Percentiles rank a stretch among this genome's conserved stretches.
phyloP scores from a whole-genome alignment of 2,329 filamentous ascomycete species.

The Alternaria solani region DNA sequence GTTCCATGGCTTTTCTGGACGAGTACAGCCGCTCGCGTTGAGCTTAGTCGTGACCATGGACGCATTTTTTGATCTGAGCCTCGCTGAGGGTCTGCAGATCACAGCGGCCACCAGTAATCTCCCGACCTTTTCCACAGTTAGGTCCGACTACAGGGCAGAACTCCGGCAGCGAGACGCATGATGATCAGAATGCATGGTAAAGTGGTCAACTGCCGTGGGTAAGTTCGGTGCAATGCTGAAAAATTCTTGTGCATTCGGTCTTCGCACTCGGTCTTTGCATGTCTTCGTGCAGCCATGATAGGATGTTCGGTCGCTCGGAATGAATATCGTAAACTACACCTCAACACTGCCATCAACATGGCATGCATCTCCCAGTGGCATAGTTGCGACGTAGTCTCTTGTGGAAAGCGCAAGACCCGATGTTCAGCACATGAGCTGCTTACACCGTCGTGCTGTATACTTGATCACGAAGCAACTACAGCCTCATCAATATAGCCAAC shows the following conservation, averaged over 20 bases:
- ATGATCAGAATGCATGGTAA: not conserved
- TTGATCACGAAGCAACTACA: not conserved
- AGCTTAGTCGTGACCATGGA: conserved; percentile 6
- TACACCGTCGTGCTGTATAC: not conserved
- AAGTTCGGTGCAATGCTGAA: not conserved
- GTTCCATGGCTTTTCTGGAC: conserved; percentile 13
- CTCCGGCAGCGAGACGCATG: not conserved
- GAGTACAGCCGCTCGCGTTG: conserved; percentile 8
- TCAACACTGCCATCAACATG: not conserved
- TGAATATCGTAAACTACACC: not conserved
- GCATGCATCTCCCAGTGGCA: not conserved
- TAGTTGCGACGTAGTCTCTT: not conserved
- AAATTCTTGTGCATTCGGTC: not conserved
- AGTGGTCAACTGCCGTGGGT: not conserved
- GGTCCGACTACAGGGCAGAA: conserved; percentile 4
- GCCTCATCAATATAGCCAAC: not conserved
- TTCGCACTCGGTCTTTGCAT: not conserved
- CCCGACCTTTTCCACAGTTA: not conserved
- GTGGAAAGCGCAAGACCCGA: not conserved
- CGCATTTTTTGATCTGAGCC: not conserved
- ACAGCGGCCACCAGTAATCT: conserved; percentile 5
- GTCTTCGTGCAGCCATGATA: not conserved
- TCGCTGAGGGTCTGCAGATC: conserved; percentile 1
- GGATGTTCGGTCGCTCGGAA: not conserved
- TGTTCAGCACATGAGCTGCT: not conserved